phyloP scores from a whole-genome alignment of 495 filamentous ascomycete species.

The Cryomyces antarcticus region DNA sequence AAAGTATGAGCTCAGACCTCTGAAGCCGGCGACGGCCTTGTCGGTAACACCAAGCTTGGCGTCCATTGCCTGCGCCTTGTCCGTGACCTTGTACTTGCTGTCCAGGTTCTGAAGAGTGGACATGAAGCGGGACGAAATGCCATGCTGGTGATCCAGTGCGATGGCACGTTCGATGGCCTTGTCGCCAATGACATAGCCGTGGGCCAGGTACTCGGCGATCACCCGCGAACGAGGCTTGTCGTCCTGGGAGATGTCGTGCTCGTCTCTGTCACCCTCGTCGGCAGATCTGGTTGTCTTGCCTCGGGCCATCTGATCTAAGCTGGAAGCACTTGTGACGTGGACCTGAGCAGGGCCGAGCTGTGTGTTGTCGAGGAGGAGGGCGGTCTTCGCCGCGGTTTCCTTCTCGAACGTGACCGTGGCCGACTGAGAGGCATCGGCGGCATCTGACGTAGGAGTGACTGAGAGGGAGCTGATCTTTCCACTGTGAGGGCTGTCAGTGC shows the following conservation, averaged over 20 bases:
- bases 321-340: conserved; percentile 46
- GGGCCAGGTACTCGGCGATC: conserved; percentile 83
- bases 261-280: conserved; percentile 29
- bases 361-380: conserved; percentile 89
- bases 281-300: conserved; percentile 18
- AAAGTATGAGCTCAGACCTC: conserved; percentile 61
- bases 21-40: conserved; percentile 41
- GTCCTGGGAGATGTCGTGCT: conserved; percentile 64
- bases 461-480: conserved; percentile 77
- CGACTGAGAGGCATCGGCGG: conserved; percentile 42
- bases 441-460: conserved; percentile 42
- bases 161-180: conserved; percentile 68
- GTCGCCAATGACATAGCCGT: conserved; percentile 80
- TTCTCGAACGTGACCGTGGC: conserved; percentile 93
- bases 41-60: conserved; percentile 50
- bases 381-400: conserved; percentile 84
- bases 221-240: conserved; percentile 89
- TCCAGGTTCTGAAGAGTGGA: conserved; percentile 55
- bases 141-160: conserved; percentile 76
- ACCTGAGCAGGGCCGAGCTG: conserved; percentile 69
- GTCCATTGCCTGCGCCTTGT: conserved; percentile 58
- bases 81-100: conserved; percentile 56
- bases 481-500: conserved; percentile 7
- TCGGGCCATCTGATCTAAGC: conserved; percentile 43
- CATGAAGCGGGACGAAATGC: conserved; percentile 59